Evolutionary conservation across 495 filamentous ascomycete species (phyloP).

Genomic region (Astrothelium macrocarpum): DNA sequence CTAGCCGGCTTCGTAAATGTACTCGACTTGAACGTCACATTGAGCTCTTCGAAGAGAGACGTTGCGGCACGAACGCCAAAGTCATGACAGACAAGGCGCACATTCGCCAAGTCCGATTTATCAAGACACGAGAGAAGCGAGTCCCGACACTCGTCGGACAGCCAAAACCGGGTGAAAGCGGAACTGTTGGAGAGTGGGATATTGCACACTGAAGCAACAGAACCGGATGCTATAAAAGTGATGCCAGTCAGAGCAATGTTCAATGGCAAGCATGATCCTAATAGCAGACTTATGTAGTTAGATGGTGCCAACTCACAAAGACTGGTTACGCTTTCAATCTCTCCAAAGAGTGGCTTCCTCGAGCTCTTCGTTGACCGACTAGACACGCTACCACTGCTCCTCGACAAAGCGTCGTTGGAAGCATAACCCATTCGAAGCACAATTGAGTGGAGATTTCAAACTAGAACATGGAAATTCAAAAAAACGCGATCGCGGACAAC

Average conservation of each 20-base stretch:
- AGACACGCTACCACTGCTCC: slow-evolving; percentile 23
- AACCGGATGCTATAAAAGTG: slow-evolving; percentile 16
- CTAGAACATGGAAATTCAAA: neutral
- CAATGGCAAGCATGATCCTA: neutral
- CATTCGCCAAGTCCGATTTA: slow-evolving; percentile 35
- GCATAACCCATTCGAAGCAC: slow-evolving; percentile 20
- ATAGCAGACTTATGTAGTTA: slow-evolving; percentile 13
- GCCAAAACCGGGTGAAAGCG: slow-evolving; percentile 43
- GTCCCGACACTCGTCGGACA: slow-evolving; percentile 37
- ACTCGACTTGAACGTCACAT: slow-evolving; percentile 56
- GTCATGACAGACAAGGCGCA: slow-evolving; percentile 45
- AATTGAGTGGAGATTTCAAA: slow-evolving; percentile 1
- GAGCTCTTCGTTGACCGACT: slow-evolving; percentile 18
- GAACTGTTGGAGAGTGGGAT: slow-evolving; percentile 32
- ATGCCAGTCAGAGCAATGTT: slow-evolving; percentile 6
- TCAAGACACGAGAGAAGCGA: slow-evolving; percentile 33
- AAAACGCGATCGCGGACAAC: slow-evolving; percentile 1
- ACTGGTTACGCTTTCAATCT: slow-evolving; percentile 28
- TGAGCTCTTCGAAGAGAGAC: slow-evolving; percentile 41
- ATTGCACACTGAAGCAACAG: slow-evolving; percentile 28
- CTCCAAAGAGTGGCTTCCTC: slow-evolving; percentile 33
- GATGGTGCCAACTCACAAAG: slow-evolving; percentile 20
- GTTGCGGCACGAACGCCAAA: slow-evolving; percentile 40
- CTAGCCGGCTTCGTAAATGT: slow-evolving; percentile 60
- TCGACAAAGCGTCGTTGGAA: slow-evolving; percentile 22